These are phyloP conservation scores for Quercus cerris DNA, from an alignment of 306 rosid species.

Conservation along the genomic window DNA sequence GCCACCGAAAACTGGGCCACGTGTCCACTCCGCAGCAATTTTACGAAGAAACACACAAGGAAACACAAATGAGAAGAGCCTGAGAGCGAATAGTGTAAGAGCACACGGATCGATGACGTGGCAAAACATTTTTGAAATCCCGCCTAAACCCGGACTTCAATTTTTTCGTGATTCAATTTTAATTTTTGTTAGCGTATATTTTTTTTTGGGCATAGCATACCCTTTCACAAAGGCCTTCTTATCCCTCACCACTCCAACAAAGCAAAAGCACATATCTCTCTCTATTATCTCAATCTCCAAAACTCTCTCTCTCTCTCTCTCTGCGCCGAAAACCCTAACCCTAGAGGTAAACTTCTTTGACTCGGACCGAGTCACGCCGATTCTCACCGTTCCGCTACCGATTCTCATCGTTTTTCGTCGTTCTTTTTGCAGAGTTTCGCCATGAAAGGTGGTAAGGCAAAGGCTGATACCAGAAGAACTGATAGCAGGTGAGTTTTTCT, in stretches of 20 bases:
- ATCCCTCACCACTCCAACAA: conserved; percentile 33
- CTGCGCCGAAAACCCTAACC: conserved; percentile 12
- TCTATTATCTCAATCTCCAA: not conserved
- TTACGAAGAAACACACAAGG: conserved; percentile 47
- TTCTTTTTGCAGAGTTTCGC: conserved; percentile 20
- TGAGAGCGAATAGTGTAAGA: not conserved
- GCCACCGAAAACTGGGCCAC: not conserved
- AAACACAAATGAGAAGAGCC: conserved; percentile 45
- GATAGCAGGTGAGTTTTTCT: conserved; percentile 47
- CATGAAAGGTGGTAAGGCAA: conserved; percentile 70
- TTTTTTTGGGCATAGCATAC: conserved; percentile 12
- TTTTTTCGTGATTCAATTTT: conserved; percentile 26
- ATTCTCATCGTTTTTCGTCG: not conserved
- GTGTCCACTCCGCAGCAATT: not conserved
- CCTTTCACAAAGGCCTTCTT: conserved; percentile 41
- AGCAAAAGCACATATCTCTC: conserved; percentile 14
- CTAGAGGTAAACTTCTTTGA: conserved; percentile 13
- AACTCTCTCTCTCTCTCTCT: no score
- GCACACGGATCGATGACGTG: conserved; percentile 65
- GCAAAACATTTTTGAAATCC: conserved; percentile 57
- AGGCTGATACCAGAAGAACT: conserved; percentile 41
- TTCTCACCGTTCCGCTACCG: not conserved
- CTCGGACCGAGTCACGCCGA: conserved; percentile 17
- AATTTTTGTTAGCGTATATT: conserved; percentile 18
- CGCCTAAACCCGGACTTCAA: conserved; percentile 85